phyloP scores from a whole-genome alignment of 352 stramenopile genomes.

The Blastocystis sp. region DNA sequence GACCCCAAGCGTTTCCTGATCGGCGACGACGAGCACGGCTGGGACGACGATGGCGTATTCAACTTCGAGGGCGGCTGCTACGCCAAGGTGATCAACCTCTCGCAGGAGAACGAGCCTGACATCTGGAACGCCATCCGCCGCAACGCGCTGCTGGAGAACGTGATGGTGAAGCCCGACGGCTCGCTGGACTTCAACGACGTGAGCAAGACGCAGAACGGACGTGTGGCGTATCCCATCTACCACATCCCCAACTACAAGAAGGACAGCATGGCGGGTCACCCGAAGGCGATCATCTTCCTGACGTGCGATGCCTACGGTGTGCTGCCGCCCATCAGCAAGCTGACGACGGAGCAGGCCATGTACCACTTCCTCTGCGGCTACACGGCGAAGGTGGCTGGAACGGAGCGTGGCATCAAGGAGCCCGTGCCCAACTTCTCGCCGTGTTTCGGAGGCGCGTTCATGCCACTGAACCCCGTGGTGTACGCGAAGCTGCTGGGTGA shows the following conservation, averaged over 20 bases:
- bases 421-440: conserved; percentile 85
- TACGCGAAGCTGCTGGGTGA: conserved; percentile 89
- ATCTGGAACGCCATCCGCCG: conserved; percentile 92
- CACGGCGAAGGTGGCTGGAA: conserved; percentile 93
- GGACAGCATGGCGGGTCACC: conserved; percentile 77
- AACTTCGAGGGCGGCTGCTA: conserved; percentile 98
- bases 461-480: conserved; percentile 86
- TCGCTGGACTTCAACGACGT: conserved; percentile 85
- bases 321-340: conserved; percentile 83
- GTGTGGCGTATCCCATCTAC: conserved; percentile 96
- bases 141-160: conserved; percentile 92
- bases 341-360: conserved; percentile 80
- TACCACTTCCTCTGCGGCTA: conserved; percentile 96
- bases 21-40: conserved; percentile 87
- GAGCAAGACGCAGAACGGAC: conserved; percentile 90
- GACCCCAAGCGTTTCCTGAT: conserved; percentile 79
- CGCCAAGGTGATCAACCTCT: conserved; percentile 95
- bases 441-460: conserved; percentile 91
- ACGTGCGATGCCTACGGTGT: conserved; percentile 94
- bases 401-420: conserved; percentile 87
- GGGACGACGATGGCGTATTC: conserved; percentile 86
- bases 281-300: conserved; percentile 90
- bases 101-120: conserved; percentile 84
- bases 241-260: conserved; percentile 87
- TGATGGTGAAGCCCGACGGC: conserved; percentile 69